Conservation (phyloP, 176 grass and related monocot genomes). For the Musa schizocarpa region DNA sequence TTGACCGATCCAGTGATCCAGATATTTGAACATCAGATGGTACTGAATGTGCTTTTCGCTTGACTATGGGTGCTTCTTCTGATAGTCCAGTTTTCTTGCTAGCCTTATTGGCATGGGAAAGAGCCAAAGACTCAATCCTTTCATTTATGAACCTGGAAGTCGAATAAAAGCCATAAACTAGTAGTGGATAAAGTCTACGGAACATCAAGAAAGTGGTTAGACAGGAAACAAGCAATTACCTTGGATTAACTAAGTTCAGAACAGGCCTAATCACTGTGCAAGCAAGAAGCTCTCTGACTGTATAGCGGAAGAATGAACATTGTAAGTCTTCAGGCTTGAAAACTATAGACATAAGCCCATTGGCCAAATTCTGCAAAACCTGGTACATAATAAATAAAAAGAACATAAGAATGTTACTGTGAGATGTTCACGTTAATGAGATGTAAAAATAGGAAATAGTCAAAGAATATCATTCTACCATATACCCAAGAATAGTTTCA, state of each 20-base stretch:
- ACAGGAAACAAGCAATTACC: constrained; percentile 39
- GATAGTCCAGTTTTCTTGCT: constrained; percentile 43
- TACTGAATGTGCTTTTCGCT: constrained; percentile 45
- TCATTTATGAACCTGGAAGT: constrained; percentile 96
- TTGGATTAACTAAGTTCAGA: constrained; percentile 83
- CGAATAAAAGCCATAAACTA: constrained; percentile 22
- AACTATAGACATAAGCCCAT: constrained; percentile 59
- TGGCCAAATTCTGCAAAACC: constrained; percentile 74
- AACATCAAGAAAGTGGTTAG: constrained; percentile 4
- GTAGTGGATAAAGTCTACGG: constrained; percentile 12
- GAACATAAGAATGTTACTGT: constrained; percentile 1
- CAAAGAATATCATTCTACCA: neutral
- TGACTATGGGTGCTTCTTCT: constrained; percentile 34
- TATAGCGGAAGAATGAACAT: constrained; percentile 73
- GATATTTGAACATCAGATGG: constrained; percentile 66
- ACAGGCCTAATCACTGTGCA: constrained; percentile 79
- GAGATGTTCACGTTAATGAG: neutral
- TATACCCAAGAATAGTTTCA: neutral
- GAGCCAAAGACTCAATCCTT: constrained; percentile 68
- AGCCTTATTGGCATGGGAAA: constrained; percentile 53
- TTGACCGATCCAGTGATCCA: constrained; percentile 53
- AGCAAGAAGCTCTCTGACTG: constrained; percentile 82
- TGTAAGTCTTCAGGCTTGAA: constrained; percentile 62
- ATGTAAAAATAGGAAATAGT: neutral
- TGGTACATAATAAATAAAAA: constrained; percentile 23